Conservation (phyloP, 2,329 filamentous ascomycete species). For the Fonsecaea erecta region DNA sequence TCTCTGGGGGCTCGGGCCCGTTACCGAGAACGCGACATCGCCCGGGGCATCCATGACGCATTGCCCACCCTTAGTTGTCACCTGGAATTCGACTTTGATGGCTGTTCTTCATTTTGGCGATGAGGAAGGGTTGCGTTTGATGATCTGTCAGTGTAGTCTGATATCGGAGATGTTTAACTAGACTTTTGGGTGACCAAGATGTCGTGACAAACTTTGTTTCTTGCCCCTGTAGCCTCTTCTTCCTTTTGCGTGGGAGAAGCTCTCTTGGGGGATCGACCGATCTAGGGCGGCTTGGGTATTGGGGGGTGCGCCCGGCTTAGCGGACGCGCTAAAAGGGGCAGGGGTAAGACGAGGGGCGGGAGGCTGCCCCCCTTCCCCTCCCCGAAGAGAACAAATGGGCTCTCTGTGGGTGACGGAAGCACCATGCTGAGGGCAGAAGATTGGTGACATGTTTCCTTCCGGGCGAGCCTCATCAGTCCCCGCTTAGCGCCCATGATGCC, state of each 20-base stretch:
- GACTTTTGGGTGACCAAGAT: background rate
- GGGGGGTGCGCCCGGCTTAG: background rate
- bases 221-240: background rate
- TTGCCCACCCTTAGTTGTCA: background rate
- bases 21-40: background rate
- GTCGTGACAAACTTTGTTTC: background rate
- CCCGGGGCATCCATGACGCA: background rate
- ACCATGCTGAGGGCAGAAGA: no score
- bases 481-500: no score
- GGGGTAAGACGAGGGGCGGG: background rate
- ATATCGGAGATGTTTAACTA: background rate
- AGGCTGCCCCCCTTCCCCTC: no score
- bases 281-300: background rate
- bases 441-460: no score
- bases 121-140: background rate
- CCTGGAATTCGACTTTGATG: background rate
- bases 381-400: background rate
- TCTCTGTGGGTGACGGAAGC: no score
- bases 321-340: background rate
- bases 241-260: background rate
- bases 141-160: background rate
- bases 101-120: background rate
- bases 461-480: no score
- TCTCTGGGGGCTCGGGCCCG: background rate
- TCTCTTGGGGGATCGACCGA: background rate